phyloP scores from a whole-genome alignment of 768 basidiomycete genomes.

The Xerocomus brunneocitrinus region DNA sequence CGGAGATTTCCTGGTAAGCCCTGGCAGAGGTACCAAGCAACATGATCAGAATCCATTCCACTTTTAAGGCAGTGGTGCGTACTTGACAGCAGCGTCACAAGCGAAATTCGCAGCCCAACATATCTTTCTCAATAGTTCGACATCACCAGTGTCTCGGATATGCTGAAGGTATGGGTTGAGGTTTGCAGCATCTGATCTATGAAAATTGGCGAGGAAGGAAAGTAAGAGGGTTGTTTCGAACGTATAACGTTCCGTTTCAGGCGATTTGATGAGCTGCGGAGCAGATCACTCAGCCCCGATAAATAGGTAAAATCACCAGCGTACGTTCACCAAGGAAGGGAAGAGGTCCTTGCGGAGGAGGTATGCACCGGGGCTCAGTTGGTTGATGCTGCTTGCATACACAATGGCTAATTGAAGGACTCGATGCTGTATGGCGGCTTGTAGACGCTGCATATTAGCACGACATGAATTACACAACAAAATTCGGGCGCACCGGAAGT shows the following conservation, averaged over 20 bases:
- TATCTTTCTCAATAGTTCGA: constrained; percentile 51
- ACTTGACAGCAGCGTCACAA: constrained; percentile 50
- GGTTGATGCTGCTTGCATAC: constrained; percentile 54
- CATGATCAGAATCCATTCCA: background rate
- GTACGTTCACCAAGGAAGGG: constrained; percentile 46
- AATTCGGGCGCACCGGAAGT: constrained; percentile 32
- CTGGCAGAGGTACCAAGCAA: constrained; percentile 27
- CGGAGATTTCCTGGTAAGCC: constrained; percentile 50
- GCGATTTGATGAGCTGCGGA: constrained; percentile 50
- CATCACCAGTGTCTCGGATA: constrained; percentile 45
- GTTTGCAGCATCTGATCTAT: constrained; percentile 66
- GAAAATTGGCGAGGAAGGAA: constrained; percentile 64
- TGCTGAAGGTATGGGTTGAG: constrained; percentile 61
- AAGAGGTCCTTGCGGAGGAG: constrained; percentile 61
- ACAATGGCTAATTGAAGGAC: constrained; percentile 53
- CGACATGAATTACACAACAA: background rate
- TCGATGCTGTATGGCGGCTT: constrained; percentile 49
- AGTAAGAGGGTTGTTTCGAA: constrained; percentile 59
- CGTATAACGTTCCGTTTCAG: constrained; percentile 50
- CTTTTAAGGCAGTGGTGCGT: constrained; percentile 7
- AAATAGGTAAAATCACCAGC: constrained; percentile 14
- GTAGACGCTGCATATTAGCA: background rate
- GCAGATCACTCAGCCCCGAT: background rate
- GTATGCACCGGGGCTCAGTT: constrained; percentile 70
- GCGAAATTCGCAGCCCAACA: constrained; percentile 54